Conservation (phyloP, 805 yeast genomes). For the Lachancea thermotolerans region DNA sequence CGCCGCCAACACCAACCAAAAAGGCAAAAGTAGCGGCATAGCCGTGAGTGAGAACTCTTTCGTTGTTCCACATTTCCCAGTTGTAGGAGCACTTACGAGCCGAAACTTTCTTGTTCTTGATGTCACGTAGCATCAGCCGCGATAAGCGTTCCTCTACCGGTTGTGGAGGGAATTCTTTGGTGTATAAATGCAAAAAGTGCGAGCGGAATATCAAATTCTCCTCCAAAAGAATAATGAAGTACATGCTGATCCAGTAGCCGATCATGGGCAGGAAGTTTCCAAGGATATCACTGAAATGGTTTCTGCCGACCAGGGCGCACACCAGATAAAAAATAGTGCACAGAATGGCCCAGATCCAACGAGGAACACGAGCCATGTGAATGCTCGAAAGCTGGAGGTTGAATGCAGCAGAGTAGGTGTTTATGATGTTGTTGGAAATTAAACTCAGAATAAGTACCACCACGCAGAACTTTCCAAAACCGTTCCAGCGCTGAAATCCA, state of each 20-base stretch:
- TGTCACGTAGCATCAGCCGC: slow-evolving; percentile 3
- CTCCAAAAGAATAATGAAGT: slow-evolving; percentile 60
- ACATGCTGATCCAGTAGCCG: slow-evolving; percentile 86
- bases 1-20: slow-evolving; percentile 68
- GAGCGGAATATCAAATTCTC: slow-evolving; percentile 68
- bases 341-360: slow-evolving; percentile 68
- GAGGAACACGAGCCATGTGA: slow-evolving; percentile 54
- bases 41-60: slow-evolving; percentile 55
- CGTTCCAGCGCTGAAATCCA: slow-evolving; percentile 65
- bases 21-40: slow-evolving; percentile 64
- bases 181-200: slow-evolving; percentile 36
- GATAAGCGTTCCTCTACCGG: slow-evolving; percentile 5
- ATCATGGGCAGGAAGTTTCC: slow-evolving; percentile 85
- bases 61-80: slow-evolving; percentile 69
- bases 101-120: slow-evolving; percentile 1
- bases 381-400: slow-evolving; percentile 61
- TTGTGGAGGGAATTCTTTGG: slow-evolving; percentile 36
- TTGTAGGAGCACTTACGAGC: slow-evolving; percentile 45
- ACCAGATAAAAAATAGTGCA: slow-evolving; percentile 59
- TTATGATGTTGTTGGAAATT: slow-evolving; percentile 74
- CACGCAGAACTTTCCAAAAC: slow-evolving; percentile 69
- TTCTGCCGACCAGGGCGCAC: slow-evolving; percentile 68
- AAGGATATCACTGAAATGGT: slow-evolving; percentile 63
- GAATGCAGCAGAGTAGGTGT: slow-evolving; percentile 76
- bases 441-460: slow-evolving; percentile 65